Evolutionary conservation across 441 rosid species (phyloP), one percentile per base, ranked within the genome.

Genomic region (Mallotus japonicus): DNA sequence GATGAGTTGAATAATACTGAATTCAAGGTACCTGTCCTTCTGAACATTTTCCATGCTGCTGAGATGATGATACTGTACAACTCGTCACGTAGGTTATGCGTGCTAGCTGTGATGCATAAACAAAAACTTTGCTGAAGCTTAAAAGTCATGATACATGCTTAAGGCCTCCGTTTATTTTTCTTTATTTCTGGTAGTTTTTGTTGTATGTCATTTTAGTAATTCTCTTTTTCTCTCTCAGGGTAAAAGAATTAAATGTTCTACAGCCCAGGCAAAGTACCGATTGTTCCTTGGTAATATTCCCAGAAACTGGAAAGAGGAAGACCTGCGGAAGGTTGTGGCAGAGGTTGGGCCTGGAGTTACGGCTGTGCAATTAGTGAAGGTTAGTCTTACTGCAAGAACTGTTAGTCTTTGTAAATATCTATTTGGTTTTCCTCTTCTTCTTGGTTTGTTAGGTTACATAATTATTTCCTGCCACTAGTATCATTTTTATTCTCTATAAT

Each of bases 221-320:
- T 19, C 32, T 10, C 62, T 57, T 51, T 80, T 62, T 16, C 59
- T 76, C 70, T 71, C 54, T 66, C 79, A 95, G 99, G 96, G 97
- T 55, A 92, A 80, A 68, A 91, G 76, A 79, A 78, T 95, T 73
- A 95, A 85, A 78, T 95, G 98, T 73, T 95, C 99, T 24, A 86
- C 99, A 60, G 86, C 98, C 57, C 99, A 92, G 83, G 93, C 97
- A 65, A 95, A 92, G 81, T 88, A 92, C 79, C 87, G 90, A 53
- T 74, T 95, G 76, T 95, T 95, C 83, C 85, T 95, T 75, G 98
- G 98, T 73, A 92, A 95, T 78, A 82, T 95, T 85, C 99, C 99
- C 20, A 84, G 92, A 80, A 80, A 64, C 70, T 95, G 98, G 99
- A 81, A 73, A 34, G 93, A 89, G 83, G 85, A 86, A 62, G 95